Base-by-base conservation (phyloP, 441 rosid genomes). In the Breynia disticha region DNA sequence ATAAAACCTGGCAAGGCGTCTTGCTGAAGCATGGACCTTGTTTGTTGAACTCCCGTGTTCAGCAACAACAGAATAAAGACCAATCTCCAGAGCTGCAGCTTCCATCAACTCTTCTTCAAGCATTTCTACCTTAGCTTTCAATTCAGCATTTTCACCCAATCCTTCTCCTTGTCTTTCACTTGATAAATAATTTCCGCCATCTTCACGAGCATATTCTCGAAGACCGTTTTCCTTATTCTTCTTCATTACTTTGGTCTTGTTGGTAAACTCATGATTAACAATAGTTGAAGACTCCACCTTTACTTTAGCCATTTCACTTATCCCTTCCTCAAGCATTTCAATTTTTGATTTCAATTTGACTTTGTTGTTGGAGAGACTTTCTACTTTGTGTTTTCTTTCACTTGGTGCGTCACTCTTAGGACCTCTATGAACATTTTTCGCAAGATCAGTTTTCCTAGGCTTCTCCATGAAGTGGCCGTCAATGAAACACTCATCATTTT, bases 21-120 rank as follows among this genome's bases (percentile, higher is more conserved):
- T 74, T 60, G 98, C 98, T 3, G 96, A 91, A 46, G 95, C 86
- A 68, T 86, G 87, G 66, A 87, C 89, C 74, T 91, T 91, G 57
- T 69, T 76, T 67, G 65, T 71, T 11, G 98, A 85, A 73, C 95
- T 81, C 32, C 97, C 84, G 59, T 91, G 98, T 66, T 91, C 98
- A 48, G 98, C 87, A 42, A 77, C 80, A 35, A 88, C 76, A 19
- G 97, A 84, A 66, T 85, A 91, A 70, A 91, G 77, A 43, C 89
- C 87, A 62, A 78, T 81, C 79, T 91, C 97, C 55, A 86, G 55
- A 52, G 73, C 91, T 19, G 97, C 98, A 55, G 90, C 79, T 79
- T 88, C 98, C 72, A 76, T 75, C 54, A 91, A 56, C 74, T 91
- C 97, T 72, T 86, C 95, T 73, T 86, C 81, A 24, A 88, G 79